These are phyloP conservation scores for Wickerhamomyces bisporus DNA, from an alignment of 805 yeast species.

Conservation along the genomic window DNA sequence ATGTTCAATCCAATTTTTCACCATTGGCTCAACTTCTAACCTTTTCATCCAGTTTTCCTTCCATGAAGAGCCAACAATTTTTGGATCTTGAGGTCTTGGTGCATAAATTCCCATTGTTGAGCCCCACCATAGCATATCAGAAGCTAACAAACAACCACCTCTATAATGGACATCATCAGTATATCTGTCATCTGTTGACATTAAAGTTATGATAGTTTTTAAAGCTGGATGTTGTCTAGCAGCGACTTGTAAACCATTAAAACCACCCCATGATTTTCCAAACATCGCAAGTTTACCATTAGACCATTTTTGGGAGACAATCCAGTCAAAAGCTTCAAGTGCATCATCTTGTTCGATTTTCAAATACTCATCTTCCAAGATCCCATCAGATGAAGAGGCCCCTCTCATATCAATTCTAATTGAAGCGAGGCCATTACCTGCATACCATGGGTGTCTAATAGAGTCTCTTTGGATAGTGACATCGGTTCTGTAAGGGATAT, in stretches of 20 bases:
- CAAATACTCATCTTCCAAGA: conserved; percentile 36
- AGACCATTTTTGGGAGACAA: conserved; percentile 35
- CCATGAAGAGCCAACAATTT: conserved; percentile 35
- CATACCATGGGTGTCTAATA: conserved; percentile 41
- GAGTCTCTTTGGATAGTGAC: conserved; percentile 42
- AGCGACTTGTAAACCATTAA: conserved; percentile 41
- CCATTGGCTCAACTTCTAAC: conserved; percentile 35
- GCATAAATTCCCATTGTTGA: conserved; percentile 40
- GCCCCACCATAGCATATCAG: conserved; percentile 48
- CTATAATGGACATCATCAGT: conserved; percentile 45
- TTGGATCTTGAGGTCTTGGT: conserved; percentile 43
- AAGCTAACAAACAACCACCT: conserved; percentile 40
- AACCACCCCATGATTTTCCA: conserved; percentile 48
- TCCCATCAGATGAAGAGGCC: conserved; percentile 37
- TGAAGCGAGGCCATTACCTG: conserved; percentile 42
- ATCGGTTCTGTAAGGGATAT: conserved; percentile 40
- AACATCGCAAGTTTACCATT: conserved; percentile 42
- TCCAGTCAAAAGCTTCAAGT: conserved; percentile 39
- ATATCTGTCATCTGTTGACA: conserved; percentile 44
- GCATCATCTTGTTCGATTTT: conserved; percentile 41
- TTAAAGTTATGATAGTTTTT: conserved; percentile 37
- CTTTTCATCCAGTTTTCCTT: conserved; percentile 36
- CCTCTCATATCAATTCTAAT: conserved; percentile 45
- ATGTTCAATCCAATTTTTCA: conserved; percentile 37
- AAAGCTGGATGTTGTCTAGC: conserved; percentile 43